These are phyloP conservation scores for Kodamaea restingae DNA, from an alignment of 805 yeast genomes.

Conservation along the genomic window DNA sequence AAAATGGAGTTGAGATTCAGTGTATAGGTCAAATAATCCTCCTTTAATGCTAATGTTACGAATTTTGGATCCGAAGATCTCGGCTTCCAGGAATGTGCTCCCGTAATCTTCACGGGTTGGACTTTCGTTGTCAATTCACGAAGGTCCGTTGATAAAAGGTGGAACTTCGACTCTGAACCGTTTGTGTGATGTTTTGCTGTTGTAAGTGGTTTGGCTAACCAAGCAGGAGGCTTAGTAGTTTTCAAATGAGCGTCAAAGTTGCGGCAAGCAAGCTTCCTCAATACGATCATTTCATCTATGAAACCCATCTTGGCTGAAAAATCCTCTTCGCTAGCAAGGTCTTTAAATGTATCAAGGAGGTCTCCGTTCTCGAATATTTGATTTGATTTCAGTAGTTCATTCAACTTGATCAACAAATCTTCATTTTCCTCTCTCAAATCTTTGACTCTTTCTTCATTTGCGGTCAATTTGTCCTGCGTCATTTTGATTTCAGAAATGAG, in stretches of 20 bases:
- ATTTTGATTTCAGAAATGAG: slow-evolving; percentile 14
- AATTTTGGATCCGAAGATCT: slow-evolving; percentile 16
- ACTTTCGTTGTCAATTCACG: slow-evolving; percentile 13
- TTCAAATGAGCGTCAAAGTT: slow-evolving; percentile 9
- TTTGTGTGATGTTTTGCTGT: not conserved
- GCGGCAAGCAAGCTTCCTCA: slow-evolving; percentile 31
- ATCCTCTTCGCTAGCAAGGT: slow-evolving; percentile 30
- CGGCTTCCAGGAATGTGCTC: slow-evolving; percentile 13
- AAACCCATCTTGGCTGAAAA: slow-evolving; percentile 32
- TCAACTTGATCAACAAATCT: slow-evolving; percentile 20
- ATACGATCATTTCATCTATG: slow-evolving; percentile 41
- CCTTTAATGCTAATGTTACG: slow-evolving; percentile 12
- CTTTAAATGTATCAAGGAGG: slow-evolving; percentile 26
- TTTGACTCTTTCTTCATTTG: slow-evolving; percentile 18
- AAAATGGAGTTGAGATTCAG: slow-evolving; percentile 2
- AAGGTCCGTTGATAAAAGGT: slow-evolving; percentile 6
- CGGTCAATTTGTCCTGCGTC: slow-evolving; percentile 10
- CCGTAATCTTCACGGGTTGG: slow-evolving; percentile 11
- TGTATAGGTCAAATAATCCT: slow-evolving; percentile 3
- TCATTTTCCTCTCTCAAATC: slow-evolving; percentile 18
- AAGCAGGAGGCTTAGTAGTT: slow-evolving; percentile 6
- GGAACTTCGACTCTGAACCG: slow-evolving; percentile 1
- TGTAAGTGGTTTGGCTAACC: slow-evolving; percentile 18
- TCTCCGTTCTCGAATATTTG: slow-evolving; percentile 13
- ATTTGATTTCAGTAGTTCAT: slow-evolving; percentile 21